Evolutionary conservation across 192 early-diverging fungal species (phyloP), one percentile per base, ranked within the genome.

Genomic region (Linnemannia exigua): DNA sequence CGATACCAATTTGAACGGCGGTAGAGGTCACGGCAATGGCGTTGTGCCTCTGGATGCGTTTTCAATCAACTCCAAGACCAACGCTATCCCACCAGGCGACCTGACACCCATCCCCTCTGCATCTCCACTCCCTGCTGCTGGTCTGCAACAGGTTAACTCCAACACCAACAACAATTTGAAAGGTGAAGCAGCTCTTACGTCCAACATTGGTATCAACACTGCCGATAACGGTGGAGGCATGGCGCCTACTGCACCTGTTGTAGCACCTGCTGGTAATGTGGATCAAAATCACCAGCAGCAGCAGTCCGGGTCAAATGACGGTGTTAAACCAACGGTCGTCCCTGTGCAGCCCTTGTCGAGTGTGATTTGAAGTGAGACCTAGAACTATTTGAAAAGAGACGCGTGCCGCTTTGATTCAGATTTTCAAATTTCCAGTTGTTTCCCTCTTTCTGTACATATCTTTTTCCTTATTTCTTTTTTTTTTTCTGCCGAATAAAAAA

Each of bases 141-240:
- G 9, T 44, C 54, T 25, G 54, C 54, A n/a, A 12, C 54, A n/a
- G 22, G 50, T 51, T 14, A 15, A 61, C 58, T 7, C 58, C 25
- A 28, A 12, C 25, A 25, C 9, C 25, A 61, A 25, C 25, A 61
- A 22, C 52, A 61, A 61, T 12, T 2, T 25, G 11, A 54, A 54
- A 22, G 52, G n/a, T 1, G 52, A 61, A 25, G 58, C 58, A 14
- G 58, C 25, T 11, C 25, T 63, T 63, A 25, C 58, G 58, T 1
- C 9, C 28, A 63, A 63, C 28, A 63, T 63, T 33, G 58, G 58
- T 31, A 63, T 31, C 58, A 63, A 63, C 58, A 63, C 58, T 63
- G 58, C n/a, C 31, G 25, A 25, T 31, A 25, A 25, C 3, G 58
- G 58, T 4, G 54, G n/a, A 25, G 28, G 28, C 12, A 63, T 16